Percentiles rank a stretch among this genome's conserved stretches.
These are phyloP conservation scores for Botrytis paeoniae DNA, from an alignment of 2,329 filamentous ascomycete genomes.

Conservation along the genomic window DNA sequence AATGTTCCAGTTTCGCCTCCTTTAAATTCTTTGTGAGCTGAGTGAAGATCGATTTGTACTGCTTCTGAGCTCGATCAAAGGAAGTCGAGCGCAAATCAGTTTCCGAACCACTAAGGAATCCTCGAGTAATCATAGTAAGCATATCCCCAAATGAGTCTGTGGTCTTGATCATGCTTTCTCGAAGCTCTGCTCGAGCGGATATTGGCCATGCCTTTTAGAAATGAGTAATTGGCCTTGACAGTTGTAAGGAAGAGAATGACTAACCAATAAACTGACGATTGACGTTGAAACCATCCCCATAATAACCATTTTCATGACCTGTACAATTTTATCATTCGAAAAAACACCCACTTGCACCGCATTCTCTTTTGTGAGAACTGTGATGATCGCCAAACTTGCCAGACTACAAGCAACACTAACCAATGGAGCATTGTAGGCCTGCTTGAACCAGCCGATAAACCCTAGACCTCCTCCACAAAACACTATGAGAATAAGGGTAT, in stretches of 20 bases:
- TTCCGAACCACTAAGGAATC: constrained; percentile 80
- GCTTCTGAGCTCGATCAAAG: constrained; percentile 59
- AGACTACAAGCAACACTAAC: constrained; percentile 84
- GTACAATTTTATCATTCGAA: constrained; percentile 74
- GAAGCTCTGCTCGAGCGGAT: constrained; percentile 71
- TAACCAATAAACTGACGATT: constrained; percentile 72
- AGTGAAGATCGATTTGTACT: constrained; percentile 65
- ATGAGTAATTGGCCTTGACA: neutral
- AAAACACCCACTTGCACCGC: constrained; percentile 80
- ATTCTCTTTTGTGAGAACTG: constrained; percentile 86
- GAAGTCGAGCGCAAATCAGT: constrained; percentile 67
- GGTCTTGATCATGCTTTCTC: constrained; percentile 68
- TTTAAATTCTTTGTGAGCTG: constrained; percentile 73
- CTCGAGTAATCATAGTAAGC: constrained; percentile 74
- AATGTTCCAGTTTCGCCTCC: constrained; percentile 89
- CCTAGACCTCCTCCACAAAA: constrained; percentile 86
- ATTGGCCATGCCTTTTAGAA: constrained; percentile 52
- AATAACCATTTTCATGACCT: constrained; percentile 80
- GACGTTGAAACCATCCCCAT: constrained; percentile 71
- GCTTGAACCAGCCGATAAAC: constrained; percentile 84
- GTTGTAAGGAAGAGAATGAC: neutral
- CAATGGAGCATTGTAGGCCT: constrained; percentile 71
- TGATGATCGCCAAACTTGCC: constrained; percentile 84
- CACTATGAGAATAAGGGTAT: constrained; percentile 73
- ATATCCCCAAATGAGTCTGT: constrained; percentile 77